Percentiles rank a stretch among this genome's conserved stretches.
Conservation (phyloP, 2,329 filamentous ascomycete genomes). For the Colletotrichum navitas region DNA sequence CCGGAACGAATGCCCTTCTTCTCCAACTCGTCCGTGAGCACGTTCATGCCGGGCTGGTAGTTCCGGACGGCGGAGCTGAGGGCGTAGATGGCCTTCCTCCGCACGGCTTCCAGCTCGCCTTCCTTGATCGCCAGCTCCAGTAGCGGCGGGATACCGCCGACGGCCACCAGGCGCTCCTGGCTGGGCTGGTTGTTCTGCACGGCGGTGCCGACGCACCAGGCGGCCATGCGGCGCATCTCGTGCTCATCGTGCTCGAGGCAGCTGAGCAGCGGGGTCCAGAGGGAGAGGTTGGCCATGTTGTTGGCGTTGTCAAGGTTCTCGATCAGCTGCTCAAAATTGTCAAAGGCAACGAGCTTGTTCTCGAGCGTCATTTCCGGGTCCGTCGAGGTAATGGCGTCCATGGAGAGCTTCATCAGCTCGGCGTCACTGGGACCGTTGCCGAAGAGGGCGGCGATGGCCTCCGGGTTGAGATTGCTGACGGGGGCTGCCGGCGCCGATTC, state of each 20-base stretch:
- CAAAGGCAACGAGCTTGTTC: constrained; percentile 85
- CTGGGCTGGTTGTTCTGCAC: constrained; percentile 94
- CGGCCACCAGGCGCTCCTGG: constrained; percentile 77
- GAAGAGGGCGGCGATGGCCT: constrained; percentile 79
- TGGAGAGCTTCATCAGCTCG: constrained; percentile 88
- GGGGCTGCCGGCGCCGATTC: constrained; percentile 48
- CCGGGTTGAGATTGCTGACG: constrained; percentile 69
- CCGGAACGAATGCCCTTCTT: constrained; percentile 67
- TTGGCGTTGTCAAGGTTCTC: constrained; percentile 97
- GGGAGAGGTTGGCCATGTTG: constrained; percentile 81
- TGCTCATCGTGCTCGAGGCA: constrained; percentile 76
- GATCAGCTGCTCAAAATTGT: constrained; percentile 94
- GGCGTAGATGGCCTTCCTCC: constrained; percentile 90
- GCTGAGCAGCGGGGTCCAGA: constrained; percentile 85
- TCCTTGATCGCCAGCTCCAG: constrained; percentile 73
- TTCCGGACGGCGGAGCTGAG: constrained; percentile 89
- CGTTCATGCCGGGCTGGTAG: constrained; percentile 85
- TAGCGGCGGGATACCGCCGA: constrained; percentile 78
- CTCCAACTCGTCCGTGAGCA: constrained; percentile 71
- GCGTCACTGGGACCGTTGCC: constrained; percentile 91
- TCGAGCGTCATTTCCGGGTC: constrained; percentile 75
- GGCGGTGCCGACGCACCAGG: constrained; percentile 94
- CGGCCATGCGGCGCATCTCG: constrained; percentile 85
- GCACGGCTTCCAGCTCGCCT: constrained; percentile 72
- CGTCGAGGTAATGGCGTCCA: constrained; percentile 77